Evolutionary conservation across 1,284 basidiomycete species (phyloP).

Genomic region (Moesziomyces sp.): DNA sequence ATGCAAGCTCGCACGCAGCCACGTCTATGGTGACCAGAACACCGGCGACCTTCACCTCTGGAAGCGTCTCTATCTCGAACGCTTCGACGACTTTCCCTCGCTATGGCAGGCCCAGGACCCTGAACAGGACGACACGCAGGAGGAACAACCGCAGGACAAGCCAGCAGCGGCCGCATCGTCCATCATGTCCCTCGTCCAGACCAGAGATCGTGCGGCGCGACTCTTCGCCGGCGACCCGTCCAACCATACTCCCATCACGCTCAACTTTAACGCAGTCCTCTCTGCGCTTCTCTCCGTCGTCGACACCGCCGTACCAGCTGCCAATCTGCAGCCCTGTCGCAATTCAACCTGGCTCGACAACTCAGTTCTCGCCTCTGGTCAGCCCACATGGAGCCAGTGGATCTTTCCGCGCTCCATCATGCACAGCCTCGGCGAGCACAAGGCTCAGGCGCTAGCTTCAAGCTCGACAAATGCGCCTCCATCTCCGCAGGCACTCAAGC

Average conservation of each 20-base stretch:
- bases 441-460: slow-evolving; percentile 2
- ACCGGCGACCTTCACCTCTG: slow-evolving; percentile 35
- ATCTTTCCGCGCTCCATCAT: slow-evolving; percentile 37
- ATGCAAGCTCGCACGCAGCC: slow-evolving; percentile 36
- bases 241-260: slow-evolving; percentile 13
- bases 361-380: slow-evolving; percentile 19
- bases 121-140: not conserved
- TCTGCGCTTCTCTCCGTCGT: slow-evolving; percentile 34
- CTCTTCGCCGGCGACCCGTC: slow-evolving; percentile 20
- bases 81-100: slow-evolving; percentile 23
- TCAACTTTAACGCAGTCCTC: slow-evolving; percentile 37
- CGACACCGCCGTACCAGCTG: slow-evolving; percentile 25
- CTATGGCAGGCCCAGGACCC: slow-evolving; percentile 17
- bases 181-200: slow-evolving; percentile 40
- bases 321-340: slow-evolving; percentile 7
- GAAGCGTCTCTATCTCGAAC: slow-evolving; percentile 38
- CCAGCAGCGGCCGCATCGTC: not conserved
- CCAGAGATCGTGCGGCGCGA: slow-evolving; percentile 34
- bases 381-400: slow-evolving; percentile 39
- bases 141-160: not conserved
- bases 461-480: not conserved
- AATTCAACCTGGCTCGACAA: slow-evolving; percentile 36
- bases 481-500: slow-evolving; percentile 21
- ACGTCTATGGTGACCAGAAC: slow-evolving; percentile 23
- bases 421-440: slow-evolving; percentile 28